Conservation (phyloP, 495 filamentous ascomycete species). For the Neurospora sp. region DNA sequence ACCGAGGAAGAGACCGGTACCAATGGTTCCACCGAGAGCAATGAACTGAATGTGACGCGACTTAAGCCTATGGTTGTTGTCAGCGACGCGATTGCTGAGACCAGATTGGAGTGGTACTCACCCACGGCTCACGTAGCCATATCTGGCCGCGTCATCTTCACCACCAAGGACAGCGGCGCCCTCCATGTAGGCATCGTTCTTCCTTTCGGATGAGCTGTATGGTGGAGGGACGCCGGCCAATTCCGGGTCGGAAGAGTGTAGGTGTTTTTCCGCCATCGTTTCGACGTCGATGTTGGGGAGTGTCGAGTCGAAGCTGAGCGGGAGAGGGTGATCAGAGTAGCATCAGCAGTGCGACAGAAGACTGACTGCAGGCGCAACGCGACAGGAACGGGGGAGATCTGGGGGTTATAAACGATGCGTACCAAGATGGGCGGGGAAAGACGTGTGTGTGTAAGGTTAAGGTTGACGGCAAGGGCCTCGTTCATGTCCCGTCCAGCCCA, state of each 20-base stretch:
- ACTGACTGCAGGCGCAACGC: neutral
- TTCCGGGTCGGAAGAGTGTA: neutral
- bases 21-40: conserved; percentile 52
- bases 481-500: neutral
- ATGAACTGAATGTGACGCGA: conserved; percentile 52
- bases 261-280: neutral
- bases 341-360: neutral
- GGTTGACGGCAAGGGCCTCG: neutral
- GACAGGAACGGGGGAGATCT: neutral
- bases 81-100: neutral
- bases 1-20: conserved; percentile 56
- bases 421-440: neutral
- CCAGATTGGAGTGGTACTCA: neutral
- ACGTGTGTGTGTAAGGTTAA: neutral
- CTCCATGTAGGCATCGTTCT: neutral
- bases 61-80: conserved; percentile 6
- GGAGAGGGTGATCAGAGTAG: neutral
- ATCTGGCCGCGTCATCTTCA: conserved; percentile 1
- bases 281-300: neutral
- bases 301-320: neutral
- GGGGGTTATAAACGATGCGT: neutral
- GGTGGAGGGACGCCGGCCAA: neutral
- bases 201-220: neutral
- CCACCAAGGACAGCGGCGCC: conserved; percentile 1
- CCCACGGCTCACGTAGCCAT: conserved; percentile 7